phyloP scores from a whole-genome alignment of 192 early-diverging fungal genomes.

The Allomyces macrogynus region DNA sequence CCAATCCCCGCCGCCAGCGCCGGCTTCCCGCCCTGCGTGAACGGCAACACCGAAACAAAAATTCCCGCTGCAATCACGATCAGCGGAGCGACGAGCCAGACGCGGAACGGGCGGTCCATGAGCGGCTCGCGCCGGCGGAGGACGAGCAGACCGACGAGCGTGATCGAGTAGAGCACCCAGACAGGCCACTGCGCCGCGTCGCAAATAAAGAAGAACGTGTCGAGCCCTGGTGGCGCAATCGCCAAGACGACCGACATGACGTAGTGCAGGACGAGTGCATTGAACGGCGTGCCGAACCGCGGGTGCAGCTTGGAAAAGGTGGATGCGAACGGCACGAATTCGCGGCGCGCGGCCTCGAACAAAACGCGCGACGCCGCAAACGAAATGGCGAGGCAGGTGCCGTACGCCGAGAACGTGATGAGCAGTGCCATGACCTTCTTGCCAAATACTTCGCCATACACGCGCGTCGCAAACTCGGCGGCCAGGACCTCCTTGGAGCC shows the following conservation, averaged over 20 bases:
- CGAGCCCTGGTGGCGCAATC: conserved; percentile 31
- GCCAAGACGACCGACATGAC: conserved; percentile 24
- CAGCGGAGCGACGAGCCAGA: conserved; percentile 15
- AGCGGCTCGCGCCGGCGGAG: conserved; percentile 18
- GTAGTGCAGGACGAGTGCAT: conserved; percentile 18
- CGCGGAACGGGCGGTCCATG: conserved; percentile 23
- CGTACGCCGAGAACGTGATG: conserved; percentile 27
- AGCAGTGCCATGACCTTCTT: conserved; percentile 25
- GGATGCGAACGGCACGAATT: conserved; percentile 25
- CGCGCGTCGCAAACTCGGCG: conserved; percentile 28
- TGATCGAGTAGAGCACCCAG: conserved; percentile 35
- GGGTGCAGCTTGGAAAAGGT: conserved; percentile 19
- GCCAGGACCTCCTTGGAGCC: conserved; percentile 41
- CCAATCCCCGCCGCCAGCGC: conserved; percentile 21
- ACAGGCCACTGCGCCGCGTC: conserved; percentile 37
- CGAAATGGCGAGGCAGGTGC: conserved; percentile 25
- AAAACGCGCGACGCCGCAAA: conserved; percentile 30
- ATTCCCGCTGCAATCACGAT: conserved; percentile 24
- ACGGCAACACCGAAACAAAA: conserved; percentile 23
- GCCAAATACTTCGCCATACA: conserved; percentile 29
- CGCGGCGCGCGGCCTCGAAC: conserved; percentile 25
- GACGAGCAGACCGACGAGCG: conserved; percentile 28
- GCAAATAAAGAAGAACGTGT: conserved; percentile 39
- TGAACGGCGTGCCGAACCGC: conserved; percentile 20
- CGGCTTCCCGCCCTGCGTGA: conserved; percentile 6